These are phyloP conservation scores for Microsporum audouinii DNA, from an alignment of 2,329 filamentous ascomycete species.

Conservation along the genomic window DNA sequence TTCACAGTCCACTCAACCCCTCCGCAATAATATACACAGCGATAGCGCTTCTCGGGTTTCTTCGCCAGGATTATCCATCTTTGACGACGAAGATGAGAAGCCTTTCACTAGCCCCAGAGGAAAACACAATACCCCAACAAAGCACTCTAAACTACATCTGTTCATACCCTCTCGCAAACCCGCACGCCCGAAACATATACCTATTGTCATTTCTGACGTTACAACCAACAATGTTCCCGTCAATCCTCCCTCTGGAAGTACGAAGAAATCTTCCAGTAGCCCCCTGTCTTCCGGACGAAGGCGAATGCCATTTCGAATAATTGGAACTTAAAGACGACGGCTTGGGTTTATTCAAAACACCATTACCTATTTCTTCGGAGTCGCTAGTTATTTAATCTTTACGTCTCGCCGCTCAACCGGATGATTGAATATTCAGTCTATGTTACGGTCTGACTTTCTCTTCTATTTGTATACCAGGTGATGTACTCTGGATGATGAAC, in stretches of 20 bases:
- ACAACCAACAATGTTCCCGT: not conserved
- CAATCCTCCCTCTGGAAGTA: not conserved
- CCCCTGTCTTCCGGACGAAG: not conserved
- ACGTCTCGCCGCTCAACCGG: not conserved
- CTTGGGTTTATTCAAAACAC: not conserved
- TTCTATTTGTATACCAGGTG: not conserved
- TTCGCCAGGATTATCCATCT: not conserved
- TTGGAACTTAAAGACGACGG: not conserved
- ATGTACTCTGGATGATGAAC: not conserved
- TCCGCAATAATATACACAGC: not conserved
- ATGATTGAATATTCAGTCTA: not conserved
- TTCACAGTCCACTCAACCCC: not conserved
- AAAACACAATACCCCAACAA: conserved; percentile 12
- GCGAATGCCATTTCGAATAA: not conserved
- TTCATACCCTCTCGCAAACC: not conserved
- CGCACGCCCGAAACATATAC: not conserved
- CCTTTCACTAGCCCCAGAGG: not conserved
- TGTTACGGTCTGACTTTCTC: not conserved
- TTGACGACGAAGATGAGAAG: not conserved
- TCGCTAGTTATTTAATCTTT: not conserved
- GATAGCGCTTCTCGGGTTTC: not conserved
- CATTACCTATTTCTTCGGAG: not conserved
- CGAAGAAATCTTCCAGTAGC: not conserved
- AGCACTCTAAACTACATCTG: conserved; percentile 4
- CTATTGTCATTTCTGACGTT: conserved; percentile 1